phyloP scores from a whole-genome alignment of 2,329 filamentous ascomycete species.

The Nemania sp. region DNA sequence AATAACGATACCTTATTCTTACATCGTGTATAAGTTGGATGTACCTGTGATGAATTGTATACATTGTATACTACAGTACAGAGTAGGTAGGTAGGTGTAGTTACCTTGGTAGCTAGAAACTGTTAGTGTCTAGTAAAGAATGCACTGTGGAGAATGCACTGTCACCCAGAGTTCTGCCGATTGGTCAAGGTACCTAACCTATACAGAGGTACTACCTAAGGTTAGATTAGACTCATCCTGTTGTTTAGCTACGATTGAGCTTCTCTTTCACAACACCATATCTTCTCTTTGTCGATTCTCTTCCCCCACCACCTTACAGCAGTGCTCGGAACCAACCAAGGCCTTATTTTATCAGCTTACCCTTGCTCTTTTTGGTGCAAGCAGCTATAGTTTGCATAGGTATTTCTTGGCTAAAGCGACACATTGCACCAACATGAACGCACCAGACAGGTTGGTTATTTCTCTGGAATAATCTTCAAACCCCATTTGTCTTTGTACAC shows the following conservation, averaged over 20 bases:
- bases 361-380: background rate
- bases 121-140: conserved; percentile 1
- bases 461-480: background rate
- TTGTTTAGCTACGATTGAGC: conserved; percentile 2
- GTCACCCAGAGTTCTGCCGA: conserved; percentile 40
- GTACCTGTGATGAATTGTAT: too few relatives aligned
- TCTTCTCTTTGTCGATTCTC: conserved; percentile 3
- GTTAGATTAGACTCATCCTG: background rate
- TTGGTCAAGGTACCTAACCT: conserved; percentile 33
- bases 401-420: conserved; percentile 1
- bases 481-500: background rate
- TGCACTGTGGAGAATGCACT: background rate
- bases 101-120: background rate
- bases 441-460: conserved; percentile 64
- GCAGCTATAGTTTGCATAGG: background rate
- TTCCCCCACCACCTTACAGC: background rate
- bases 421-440: conserved; percentile 62
- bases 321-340: background rate
- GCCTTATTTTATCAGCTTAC: background rate
- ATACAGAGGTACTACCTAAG: too few relatives aligned
- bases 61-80: too few relatives aligned
- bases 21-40: too few relatives aligned
- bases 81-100: too few relatives aligned
- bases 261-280: background rate
- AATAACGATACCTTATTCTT: too few relatives aligned